Percentiles rank a stretch among this genome's conserved stretches.
phyloP scores from a whole-genome alignment of 768 basidiomycete genomes.

The Trametes punicea region DNA sequence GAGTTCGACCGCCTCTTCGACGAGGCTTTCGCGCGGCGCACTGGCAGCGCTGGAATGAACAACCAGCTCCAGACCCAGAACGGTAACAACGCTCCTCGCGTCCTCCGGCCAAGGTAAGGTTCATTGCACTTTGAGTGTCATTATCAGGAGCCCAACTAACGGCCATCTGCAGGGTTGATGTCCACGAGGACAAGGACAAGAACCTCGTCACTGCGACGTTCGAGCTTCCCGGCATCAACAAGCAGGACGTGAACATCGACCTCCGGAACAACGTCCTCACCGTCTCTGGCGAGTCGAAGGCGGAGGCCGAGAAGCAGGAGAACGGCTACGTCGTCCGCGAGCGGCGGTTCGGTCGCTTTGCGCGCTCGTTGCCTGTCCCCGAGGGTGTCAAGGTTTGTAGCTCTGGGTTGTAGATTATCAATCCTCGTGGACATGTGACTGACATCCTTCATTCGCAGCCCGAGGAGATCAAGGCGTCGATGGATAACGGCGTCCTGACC shows the following conservation, averaged over 20 bases:
- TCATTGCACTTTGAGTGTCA: not conserved
- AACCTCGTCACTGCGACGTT: slow-evolving; percentile 53
- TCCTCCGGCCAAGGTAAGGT: slow-evolving; percentile 20
- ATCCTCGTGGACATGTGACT: not conserved
- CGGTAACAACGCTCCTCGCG: slow-evolving; percentile 10
- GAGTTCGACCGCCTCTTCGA: slow-evolving; percentile 45
- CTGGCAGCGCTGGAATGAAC: not conserved
- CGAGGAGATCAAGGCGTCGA: slow-evolving; percentile 28
- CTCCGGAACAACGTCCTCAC: slow-evolving; percentile 47
- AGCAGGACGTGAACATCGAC: slow-evolving; percentile 51
- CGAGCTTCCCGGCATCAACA: slow-evolving; percentile 54
- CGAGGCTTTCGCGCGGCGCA: slow-evolving; percentile 34
- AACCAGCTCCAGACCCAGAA: slow-evolving; percentile 12
- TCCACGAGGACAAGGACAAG: slow-evolving; percentile 45
- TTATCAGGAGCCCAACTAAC: not conserved
- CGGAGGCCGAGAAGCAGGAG: slow-evolving; percentile 33
- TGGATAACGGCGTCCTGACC: slow-evolving; percentile 29
- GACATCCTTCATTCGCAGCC: slow-evolving; percentile 10
- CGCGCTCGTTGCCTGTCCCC: slow-evolving; percentile 23
- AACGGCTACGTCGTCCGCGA: slow-evolving; percentile 35
- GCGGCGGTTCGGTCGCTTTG: slow-evolving; percentile 30
- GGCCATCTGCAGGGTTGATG: slow-evolving; percentile 43
- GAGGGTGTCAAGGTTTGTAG: slow-evolving; percentile 20
- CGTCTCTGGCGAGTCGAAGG: slow-evolving; percentile 47
- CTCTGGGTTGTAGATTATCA: not conserved